Evolutionary conservation across 2,329 filamentous ascomycete genomes (phyloP).

Genomic region (Colletotrichum sp.): DNA sequence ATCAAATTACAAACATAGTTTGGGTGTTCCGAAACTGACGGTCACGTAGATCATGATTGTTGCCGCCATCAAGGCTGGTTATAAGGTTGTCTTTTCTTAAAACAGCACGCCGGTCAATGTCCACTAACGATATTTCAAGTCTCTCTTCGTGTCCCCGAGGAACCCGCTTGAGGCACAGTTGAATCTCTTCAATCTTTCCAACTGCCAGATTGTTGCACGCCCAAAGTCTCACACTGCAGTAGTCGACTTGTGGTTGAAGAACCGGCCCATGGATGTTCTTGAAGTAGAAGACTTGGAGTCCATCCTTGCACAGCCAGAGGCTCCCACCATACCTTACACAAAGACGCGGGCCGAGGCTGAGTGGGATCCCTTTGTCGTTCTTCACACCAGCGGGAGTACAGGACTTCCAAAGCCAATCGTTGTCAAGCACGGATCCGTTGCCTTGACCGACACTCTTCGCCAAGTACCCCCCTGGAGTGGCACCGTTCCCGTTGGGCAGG

Average conservation of each 20-base stretch:
- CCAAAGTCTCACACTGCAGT: constrained; percentile 29
- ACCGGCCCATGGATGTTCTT: constrained; percentile 40
- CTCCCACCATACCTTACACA: constrained; percentile 37
- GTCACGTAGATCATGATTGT: constrained; percentile 29
- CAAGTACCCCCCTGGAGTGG: not conserved
- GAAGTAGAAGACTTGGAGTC: constrained; percentile 33
- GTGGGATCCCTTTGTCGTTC: constrained; percentile 43
- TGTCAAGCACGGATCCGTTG: constrained; percentile 39
- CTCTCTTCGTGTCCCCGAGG: constrained; percentile 48
- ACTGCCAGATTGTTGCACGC: constrained; percentile 43
- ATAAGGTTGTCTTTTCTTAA: constrained; percentile 14
- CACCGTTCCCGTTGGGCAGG: constrained; percentile 27
- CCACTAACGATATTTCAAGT: constrained; percentile 23
- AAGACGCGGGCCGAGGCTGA: constrained; percentile 44
- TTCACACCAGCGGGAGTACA: constrained; percentile 52
- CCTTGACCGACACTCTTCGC: constrained; percentile 30
- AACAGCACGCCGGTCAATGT: constrained; percentile 33
- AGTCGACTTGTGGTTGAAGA: constrained; percentile 40
- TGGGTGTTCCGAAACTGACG: not conserved
- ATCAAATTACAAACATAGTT: not conserved
- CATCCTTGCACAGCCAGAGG: constrained; percentile 38
- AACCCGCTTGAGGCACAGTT: constrained; percentile 49
- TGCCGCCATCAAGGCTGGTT: constrained; percentile 41
- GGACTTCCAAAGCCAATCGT: constrained; percentile 50
- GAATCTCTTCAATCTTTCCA: constrained; percentile 48